Evolutionary conservation across 2,329 filamentous ascomycete genomes (phyloP), one percentile per base, ranked within the genome.

Genomic region (Exophiala sp.): DNA sequence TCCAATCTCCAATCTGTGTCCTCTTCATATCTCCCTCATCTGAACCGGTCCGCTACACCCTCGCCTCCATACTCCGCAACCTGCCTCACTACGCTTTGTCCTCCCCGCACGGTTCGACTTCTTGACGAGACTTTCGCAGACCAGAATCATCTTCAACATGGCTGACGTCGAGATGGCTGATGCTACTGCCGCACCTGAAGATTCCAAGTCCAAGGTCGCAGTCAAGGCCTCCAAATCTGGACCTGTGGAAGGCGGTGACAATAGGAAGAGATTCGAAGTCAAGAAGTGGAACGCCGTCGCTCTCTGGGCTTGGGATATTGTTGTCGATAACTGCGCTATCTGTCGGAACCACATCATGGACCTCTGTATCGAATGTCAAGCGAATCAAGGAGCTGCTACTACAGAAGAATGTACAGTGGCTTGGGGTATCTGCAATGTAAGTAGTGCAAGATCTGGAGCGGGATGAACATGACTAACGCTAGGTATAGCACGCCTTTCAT

Each of bases 221-320:
- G 74, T 78, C 21, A 88, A 85, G 72, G 81, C 79, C 39, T 67
- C 73, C 14, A 81, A 80, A 60, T 70, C 72, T 55, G 81, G 81
- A 51, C 73, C 70, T 36, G 62, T 65, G 35, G 77, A 80, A 55
- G 73, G 72, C 41, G 69, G 65, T 35, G 88, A 92, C 62, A 83
- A 77, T 48, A 96, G 95, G 83, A 95, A 96, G 79, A 88, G 89
- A 62, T 99, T 99, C 63, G 94, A 99, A 71, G 92, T 99, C 60
- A 99, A 99, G 78, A 99, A 99, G 92, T 99, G 94, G 94, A 97
- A 97, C 66, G 94, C 94, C 0, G 94, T 99, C 47, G 91, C 94
- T 38, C 81, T 99, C 2, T 99, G 94, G 94, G 94, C 94, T 0
- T 99, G 94, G 94, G 94, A 99, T 70, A 99, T 99, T 55, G 91